Evolutionary conservation across 306 rosid species (phyloP), one percentile per base, ranked within the genome.

Genomic region (Hippophae gyantsensis): DNA sequence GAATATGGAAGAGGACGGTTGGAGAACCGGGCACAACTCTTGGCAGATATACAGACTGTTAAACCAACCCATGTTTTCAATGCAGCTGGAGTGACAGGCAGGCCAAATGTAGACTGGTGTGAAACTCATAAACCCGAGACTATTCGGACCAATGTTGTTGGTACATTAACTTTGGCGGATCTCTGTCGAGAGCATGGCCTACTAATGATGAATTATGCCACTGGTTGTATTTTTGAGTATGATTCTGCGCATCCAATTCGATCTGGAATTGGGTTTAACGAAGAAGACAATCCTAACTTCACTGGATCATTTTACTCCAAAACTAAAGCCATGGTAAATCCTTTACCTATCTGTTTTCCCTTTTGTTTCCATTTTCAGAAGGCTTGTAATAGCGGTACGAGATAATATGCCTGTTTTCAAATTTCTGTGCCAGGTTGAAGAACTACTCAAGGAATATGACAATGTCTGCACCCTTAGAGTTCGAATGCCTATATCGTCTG

Each of bases 51-150:
- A 59, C 65, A 62, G 64, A 66, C 61, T 6, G 51, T 60, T 18
- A 74, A 74, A 43, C 86, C 86, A 42, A 81, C 81, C 10, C 86
- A 81, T 74, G 79, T 81, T 60, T 74, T 81, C 60, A 77, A 77
- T 69, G 81, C 78, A 62, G 79, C 78, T 62, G 76, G 83, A 58
- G 78, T 74, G 62, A 72, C 71, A 27, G 74, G 74, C 46, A 64
- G 78, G 56, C 73, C 79, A 42, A 83, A 80, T 72, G 75, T 83
- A 48, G 79, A 77, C 56, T 83, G 86, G 86, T 72, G 77, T 51
- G 89, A 83, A 65, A 46, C 65, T 55, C 78, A 77, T 59, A 77
- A 71, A 48, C 72, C 69, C 3, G 82, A 77, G 60, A 81, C 86
- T 6, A 74, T 76, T 25, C 60, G 69, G 18, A 71, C 69, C 66